A percentile compares a stretch with the other conserved stretches of the same genome.
Evolutionary conservation across 1,139 yeast species (phyloP).

Genomic region (Saccharomyces hybrid): DNA sequence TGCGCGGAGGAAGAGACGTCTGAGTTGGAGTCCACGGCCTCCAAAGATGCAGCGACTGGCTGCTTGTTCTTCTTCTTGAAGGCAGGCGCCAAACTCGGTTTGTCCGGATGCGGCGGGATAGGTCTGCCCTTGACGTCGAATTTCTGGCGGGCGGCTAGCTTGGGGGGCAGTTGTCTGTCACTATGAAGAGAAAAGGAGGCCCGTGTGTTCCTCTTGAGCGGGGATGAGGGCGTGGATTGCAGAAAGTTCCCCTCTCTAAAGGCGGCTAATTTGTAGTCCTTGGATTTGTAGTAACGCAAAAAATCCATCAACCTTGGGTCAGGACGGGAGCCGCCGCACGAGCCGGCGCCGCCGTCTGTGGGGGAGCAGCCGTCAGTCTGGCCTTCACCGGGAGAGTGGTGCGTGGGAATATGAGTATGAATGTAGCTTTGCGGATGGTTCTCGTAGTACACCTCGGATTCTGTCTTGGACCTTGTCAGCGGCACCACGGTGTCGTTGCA

Average conservation of each 20-base stretch:
- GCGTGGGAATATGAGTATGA: constrained; percentile 1
- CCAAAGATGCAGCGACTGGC: background rate
- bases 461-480: constrained; percentile 10
- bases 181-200: background rate
- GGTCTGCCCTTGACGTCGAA: constrained; percentile 37
- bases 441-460: constrained; percentile 9
- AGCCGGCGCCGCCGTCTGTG: constrained; percentile 10
- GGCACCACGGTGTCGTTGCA: constrained; percentile 2
- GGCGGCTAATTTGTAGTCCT: constrained; percentile 30
- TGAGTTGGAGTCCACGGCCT: background rate
- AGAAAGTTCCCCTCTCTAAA: constrained; percentile 16
- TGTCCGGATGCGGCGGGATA: constrained; percentile 43
- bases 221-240: background rate
- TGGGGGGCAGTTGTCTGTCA: background rate
- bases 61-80: constrained; percentile 24
- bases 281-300: constrained; percentile 42
- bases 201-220: background rate
- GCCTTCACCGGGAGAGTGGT: background rate
- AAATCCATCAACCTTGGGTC: constrained; percentile 57
- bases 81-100: constrained; percentile 45
- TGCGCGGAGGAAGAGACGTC: background rate
- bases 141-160: constrained; percentile 1
- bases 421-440: constrained; percentile 10
- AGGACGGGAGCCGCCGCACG: background rate
- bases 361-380: constrained; percentile 1